Base-by-base conservation (phyloP, 2,329 filamentous ascomycete genomes). In the Aspergillus ruber region DNA sequence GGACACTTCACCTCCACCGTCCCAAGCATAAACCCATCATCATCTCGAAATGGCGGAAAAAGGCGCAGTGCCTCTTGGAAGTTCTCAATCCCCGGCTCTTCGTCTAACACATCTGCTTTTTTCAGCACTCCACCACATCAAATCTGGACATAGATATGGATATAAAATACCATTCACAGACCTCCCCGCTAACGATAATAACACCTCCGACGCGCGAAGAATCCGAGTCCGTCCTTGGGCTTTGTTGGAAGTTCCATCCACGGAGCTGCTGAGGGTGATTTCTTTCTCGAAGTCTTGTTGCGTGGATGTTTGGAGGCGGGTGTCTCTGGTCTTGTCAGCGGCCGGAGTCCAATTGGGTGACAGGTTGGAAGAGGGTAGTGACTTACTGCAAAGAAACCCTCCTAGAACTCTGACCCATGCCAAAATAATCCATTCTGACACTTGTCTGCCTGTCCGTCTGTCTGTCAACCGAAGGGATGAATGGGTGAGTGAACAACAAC, bases 61-160 rank as follows among this genome's bases (percentile, higher is more conserved):
- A 57, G 40, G 15, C 60, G 58, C n/a, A 64, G 38, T 7, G 52
- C 56, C 47, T 63, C 59, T 27, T 61, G 53, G 15, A 60, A 61
- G 36, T 46, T 61, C 36, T 53, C 55, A 17, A 63, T 52, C 4
- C 55, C 58, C 1, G 49, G 46, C 10, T 49, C 45, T 20, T 43
- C 13, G 15, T 59, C 53, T 13, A 41, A 25, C 12, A 45, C 39
- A 13, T 53, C 53, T 56, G 29, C 10, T 1, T 29, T 29, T 12
- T 12, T 29, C 25, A 29, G 25, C 2, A 12, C 4, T 10, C 3
- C 25, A 27, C 25, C 25, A 27, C 8, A 27, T 9, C 8, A 3
- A 17, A 38, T 21, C 6, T 17, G 10, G 35, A 1, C 3, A 38
- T 17, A 15, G 4, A 8, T 38, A 4, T 3, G 21, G 10, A 7